Base-by-base conservation (phyloP, 495 filamentous ascomycete genomes). In the Pyrenula aspistea region DNA sequence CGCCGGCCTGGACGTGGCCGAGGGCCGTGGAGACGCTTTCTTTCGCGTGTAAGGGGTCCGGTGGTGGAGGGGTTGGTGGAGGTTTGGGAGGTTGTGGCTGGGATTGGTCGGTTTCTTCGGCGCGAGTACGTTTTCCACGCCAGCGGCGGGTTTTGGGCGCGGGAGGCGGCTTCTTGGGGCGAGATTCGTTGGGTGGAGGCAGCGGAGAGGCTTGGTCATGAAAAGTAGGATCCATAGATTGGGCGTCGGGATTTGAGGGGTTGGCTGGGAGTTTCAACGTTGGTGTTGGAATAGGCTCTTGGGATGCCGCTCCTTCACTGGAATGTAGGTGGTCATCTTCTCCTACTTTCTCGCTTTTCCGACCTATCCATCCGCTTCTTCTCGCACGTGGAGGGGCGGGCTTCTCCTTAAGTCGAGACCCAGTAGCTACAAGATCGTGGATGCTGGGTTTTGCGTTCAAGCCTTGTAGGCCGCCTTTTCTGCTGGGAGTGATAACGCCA, bases 401-500 rank as follows among this genome's bases (percentile, higher is more conserved):
- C 51, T 51, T 54, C 23, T 51, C 24, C 50, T 61, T 61, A 4
- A 42, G 15, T 15, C 15, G 4, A 4, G 31, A 8, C 31, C 31
- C 31, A 42, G 31, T 15, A 15, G 31, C 4, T 8, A 15, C 31
- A 42, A 42, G 4, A 15, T 42, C 31, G 31, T 42, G 4, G 4
- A 42, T 42, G 31, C 31, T 42, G 31, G 31, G 31, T 23, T 48
- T 49, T 36, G 22, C 48, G 19, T 22, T 48, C 15, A 51, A n/a
- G 25, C 21, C 4, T 20, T 22, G 36, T 2, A 49, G 22, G 47
- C 55, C 61, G n/a, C 66, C 67, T 57, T 73, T 84, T 54, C 81
- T 75, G 65, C 87, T 93, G 10, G 88, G 88, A 20, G 89, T 91
- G 63, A 91, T 81, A 49, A 95, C 81, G 1, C 91, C 91, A 0